phyloP scores from a whole-genome alignment of 2,329 filamentous ascomycete genomes.

The Epichloe gansuensis region DNA sequence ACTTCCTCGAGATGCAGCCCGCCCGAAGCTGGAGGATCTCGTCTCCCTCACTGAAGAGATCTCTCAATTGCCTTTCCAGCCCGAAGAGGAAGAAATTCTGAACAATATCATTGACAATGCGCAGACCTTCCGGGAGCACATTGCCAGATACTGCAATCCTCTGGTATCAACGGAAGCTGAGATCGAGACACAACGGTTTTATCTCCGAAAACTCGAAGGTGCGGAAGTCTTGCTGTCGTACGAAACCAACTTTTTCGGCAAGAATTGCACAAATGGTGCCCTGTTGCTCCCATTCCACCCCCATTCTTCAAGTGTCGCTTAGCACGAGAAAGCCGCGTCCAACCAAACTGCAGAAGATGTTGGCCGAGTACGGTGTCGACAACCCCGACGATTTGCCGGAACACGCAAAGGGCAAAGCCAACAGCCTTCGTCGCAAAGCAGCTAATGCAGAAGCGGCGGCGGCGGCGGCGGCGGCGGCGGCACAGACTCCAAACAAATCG shows the following conservation, averaged over 20 bases:
- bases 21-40: conserved; percentile 88
- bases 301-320: conserved; percentile 73
- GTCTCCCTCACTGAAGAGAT: conserved; percentile 78
- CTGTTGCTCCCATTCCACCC: conserved; percentile 80
- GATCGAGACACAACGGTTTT: conserved; percentile 83
- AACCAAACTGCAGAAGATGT: conserved; percentile 92
- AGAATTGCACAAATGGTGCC: conserved; percentile 88
- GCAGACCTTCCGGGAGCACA: conserved; percentile 69
- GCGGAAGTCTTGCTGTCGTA: conserved; percentile 83
- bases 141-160: conserved; percentile 70
- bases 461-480: conserved; percentile 30
- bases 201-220: conserved; percentile 91
- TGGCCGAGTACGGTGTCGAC: conserved; percentile 77
- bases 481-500: conserved; percentile 10
- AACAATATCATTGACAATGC: conserved; percentile 80
- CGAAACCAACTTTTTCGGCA: conserved; percentile 98
- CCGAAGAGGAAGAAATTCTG: conserved; percentile 82
- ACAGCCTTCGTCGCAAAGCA: conserved; percentile 60
- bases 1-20: conserved; percentile 89
- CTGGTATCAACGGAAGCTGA: conserved; percentile 74
- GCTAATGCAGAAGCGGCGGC: conserved; percentile 43
- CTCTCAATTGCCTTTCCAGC: conserved; percentile 72
- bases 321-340: conserved; percentile 92
- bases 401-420: conserved; percentile 66
- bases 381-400: conserved; percentile 85